These are phyloP conservation scores for Pseudevernia furfuracea DNA, from an alignment of 495 filamentous ascomycete species.

Conservation along the genomic window DNA sequence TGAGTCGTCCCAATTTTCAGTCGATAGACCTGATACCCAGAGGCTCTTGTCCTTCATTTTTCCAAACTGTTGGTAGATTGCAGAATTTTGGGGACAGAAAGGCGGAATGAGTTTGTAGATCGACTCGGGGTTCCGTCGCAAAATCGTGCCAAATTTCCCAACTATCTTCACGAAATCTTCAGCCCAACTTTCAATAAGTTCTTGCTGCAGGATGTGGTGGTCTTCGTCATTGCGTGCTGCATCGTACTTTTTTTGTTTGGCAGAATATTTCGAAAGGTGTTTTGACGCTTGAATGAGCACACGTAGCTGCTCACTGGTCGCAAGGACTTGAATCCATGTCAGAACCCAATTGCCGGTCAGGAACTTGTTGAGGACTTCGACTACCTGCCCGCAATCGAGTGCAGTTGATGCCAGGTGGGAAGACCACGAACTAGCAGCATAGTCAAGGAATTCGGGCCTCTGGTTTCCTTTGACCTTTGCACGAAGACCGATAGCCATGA, in stretches of 20 bases:
- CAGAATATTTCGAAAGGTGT: conserved; percentile 17
- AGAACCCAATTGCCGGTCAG: conserved; percentile 17
- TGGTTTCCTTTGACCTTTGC: conserved; percentile 16
- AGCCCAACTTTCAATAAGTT: conserved; percentile 31
- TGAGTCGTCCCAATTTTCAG: conserved; percentile 27
- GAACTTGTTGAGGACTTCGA: conserved; percentile 19
- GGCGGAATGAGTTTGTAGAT: conserved; percentile 35
- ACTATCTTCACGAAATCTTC: conserved; percentile 34
- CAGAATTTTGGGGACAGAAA: conserved; percentile 31
- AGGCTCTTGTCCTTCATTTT: conserved; percentile 7
- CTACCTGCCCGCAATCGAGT: not conserved
- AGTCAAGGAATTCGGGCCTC: conserved; percentile 21
- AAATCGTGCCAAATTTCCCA: conserved; percentile 32
- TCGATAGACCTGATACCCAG: conserved; percentile 20
- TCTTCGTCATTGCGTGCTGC: not conserved
- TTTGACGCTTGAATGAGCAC: conserved; percentile 20
- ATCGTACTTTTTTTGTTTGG: conserved; percentile 9
- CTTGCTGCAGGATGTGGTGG: conserved; percentile 18
- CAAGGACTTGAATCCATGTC: conserved; percentile 25
- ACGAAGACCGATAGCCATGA: conserved; percentile 23
- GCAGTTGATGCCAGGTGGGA: conserved; percentile 28
- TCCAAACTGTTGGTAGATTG: conserved; percentile 26
- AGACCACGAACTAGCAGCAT: conserved; percentile 30
- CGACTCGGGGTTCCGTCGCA: conserved; percentile 28
- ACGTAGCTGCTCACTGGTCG: conserved; percentile 12